These are phyloP conservation scores for Fagopyrum esculentum DNA, from an alignment of 148 eudicot species.

Conservation along the genomic window DNA sequence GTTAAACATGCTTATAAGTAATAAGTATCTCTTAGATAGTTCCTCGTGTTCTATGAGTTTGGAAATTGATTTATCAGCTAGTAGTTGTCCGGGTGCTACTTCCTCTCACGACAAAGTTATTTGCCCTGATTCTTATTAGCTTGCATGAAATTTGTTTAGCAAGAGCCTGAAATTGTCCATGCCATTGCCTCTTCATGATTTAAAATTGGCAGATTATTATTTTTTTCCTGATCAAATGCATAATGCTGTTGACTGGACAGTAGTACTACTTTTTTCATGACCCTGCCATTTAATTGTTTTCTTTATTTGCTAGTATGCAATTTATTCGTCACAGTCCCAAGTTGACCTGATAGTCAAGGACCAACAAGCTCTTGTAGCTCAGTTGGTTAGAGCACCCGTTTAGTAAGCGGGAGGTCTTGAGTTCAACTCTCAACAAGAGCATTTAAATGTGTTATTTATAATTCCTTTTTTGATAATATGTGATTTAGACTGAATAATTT, in stretches of 20 bases:
- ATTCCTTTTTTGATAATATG: too few species aligned
- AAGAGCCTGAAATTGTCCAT: background rate
- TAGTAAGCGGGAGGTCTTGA: conserved; percentile 14
- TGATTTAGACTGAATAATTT: too few species aligned
- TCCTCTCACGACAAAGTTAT: background rate
- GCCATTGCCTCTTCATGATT: background rate
- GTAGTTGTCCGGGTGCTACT: background rate
- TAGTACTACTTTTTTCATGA: background rate
- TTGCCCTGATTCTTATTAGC: background rate
- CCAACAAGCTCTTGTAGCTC: background rate
- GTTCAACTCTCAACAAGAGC: conserved; percentile 11
- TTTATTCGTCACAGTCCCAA: background rate
- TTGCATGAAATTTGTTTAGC: background rate
- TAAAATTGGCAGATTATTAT: too few species aligned
- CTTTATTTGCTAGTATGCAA: background rate
- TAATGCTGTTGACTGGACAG: background rate
- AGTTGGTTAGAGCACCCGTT: conserved; percentile 14
- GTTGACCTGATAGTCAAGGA: too few species aligned
- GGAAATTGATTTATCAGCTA: background rate
- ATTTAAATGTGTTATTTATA: too few species aligned
- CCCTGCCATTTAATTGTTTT: background rate
- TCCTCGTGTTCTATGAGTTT: background rate
- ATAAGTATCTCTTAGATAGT: background rate
- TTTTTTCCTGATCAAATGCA: background rate
- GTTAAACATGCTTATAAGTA: background rate